Evolutionary conservation across 2,329 filamentous ascomycete genomes (phyloP), one percentile per base, ranked within the genome.

Genomic region (Pochonia chlamydosporia): DNA sequence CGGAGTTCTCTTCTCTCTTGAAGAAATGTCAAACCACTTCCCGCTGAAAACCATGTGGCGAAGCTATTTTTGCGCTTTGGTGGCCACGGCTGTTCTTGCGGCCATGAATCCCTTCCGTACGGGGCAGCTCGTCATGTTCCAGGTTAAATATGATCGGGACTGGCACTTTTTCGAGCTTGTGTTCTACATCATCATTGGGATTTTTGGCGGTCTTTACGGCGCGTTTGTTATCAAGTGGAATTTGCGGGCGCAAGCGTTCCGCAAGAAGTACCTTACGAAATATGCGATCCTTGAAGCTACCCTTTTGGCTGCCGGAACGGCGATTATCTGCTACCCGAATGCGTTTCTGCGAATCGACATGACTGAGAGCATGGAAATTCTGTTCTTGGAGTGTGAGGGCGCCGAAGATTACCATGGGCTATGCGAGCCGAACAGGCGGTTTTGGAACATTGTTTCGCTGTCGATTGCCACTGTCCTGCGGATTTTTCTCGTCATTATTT

Each of bases 211-310:
- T 5, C 74, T 97, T 3, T 99, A 99, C 57, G 93, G 93, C 47
- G 92, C 92, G 13, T 89, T 97, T 58, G 90, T 97, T 48, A 99
- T 97, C 64, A 96, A 96, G 63, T 96, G 92, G 89, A 96, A 99
- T 63, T 70, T 99, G 40, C 82, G 88, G 47, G 87, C 84, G 28
- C 90, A 96, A 65, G 83, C 90, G 1, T 97, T 99, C 66, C 83
- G 93, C 47, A 97, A 96, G 71, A 92, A 89, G 60, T 96, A 96
- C 61, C 77, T 99, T 4, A 75, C 81, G 3, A 79, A 87, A 52
- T 93, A 95, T 65, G 86, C 91, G 6, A 81, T 97, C 26, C 75
- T 91, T 3, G 93, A 99, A 65, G 87, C 90, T 0, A 91, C 89
- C 1, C 67, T 95, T 14, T 71, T 99, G 35, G 91, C 93, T 1